phyloP scores from a whole-genome alignment of 75 land plant genomes.

The Ceratopteris richardii region DNA sequence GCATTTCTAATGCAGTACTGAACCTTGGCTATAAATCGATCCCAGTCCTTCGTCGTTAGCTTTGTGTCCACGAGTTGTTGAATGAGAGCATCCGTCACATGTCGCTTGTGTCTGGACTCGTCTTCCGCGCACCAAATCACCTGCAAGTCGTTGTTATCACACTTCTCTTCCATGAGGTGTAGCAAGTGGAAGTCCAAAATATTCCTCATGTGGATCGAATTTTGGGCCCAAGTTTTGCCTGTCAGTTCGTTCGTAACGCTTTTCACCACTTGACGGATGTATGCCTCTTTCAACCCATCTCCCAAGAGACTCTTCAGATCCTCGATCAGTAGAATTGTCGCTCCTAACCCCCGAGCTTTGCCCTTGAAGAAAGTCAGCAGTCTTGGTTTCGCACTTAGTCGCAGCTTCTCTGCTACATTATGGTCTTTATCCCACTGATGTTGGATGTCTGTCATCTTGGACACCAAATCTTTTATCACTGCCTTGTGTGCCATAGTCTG shows the following conservation, averaged over 20 bases:
- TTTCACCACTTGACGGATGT: not conserved
- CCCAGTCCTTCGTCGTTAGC: not conserved
- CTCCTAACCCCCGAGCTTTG: not conserved
- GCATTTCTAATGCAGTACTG: not conserved
- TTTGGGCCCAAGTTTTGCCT: not conserved
- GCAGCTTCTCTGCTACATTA: not conserved
- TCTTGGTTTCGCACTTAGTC: not conserved
- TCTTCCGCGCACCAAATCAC: not conserved
- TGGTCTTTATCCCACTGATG: not conserved
- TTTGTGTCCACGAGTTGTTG: not conserved
- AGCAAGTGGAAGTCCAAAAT: constrained; percentile 1
- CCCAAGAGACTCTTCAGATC: not conserved
- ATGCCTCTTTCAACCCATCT: not conserved
- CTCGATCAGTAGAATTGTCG: not conserved
- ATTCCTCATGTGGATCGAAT: not conserved
- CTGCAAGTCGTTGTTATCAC: too few relatives aligned
- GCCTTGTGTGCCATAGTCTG: not conserved
- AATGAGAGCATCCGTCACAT: not conserved
- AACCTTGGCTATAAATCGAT: not conserved
- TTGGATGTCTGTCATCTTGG: not conserved
- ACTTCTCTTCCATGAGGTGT: not conserved
- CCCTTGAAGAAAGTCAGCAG: not conserved
- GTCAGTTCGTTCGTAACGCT: not conserved
- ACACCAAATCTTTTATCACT: not conserved
- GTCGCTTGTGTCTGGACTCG: not conserved